phyloP scores from a whole-genome alignment of 2,329 filamentous ascomycete genomes.

The Aureobasidium leucospermi region DNA sequence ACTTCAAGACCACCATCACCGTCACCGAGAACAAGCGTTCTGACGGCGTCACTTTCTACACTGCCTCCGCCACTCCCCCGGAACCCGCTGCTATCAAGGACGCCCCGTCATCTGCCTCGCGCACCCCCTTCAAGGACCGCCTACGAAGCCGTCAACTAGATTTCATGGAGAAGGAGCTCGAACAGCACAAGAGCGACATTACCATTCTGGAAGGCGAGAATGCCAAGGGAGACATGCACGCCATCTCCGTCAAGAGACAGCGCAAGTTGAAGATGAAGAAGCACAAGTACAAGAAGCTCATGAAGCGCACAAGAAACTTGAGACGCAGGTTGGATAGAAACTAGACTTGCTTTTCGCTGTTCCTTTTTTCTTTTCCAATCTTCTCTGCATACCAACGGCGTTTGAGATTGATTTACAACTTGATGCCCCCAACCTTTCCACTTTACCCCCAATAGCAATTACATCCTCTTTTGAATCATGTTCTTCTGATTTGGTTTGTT shows the following conservation, averaged over 20 bases:
- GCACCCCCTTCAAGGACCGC: constrained; percentile 59
- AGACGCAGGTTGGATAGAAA: constrained; percentile 64
- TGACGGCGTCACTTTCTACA: constrained; percentile 45
- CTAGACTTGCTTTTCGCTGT: background rate
- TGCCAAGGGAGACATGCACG: constrained; percentile 56
- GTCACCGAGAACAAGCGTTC: constrained; percentile 47
- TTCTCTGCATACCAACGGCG: constrained; percentile 6
- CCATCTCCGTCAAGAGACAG: constrained; percentile 87
- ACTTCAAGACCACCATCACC: constrained; percentile 24
- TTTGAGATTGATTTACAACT: constrained; percentile 8
- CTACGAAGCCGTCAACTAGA: constrained; percentile 56
- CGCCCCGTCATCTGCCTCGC: constrained; percentile 7
- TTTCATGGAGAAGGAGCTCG: constrained; percentile 28
- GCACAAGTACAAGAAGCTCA: constrained; percentile 99
- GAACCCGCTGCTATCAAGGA: constrained; percentile 25
- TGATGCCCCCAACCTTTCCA: constrained; percentile 4
- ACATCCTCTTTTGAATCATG: background rate
- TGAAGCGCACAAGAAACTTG: constrained; percentile 82
- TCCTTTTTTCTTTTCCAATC: background rate
- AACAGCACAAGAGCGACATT: constrained; percentile 21
- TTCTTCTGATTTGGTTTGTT: background rate
- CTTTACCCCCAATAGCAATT: background rate
- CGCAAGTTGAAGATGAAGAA: constrained; percentile 99
- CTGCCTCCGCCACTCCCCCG: constrained; percentile 41
- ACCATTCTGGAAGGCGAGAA: constrained; percentile 34